Percentiles rank a stretch among this genome's conserved stretches.
phyloP scores from a whole-genome alignment of 352 stramenopile genomes.

The Phytopythium boreale region DNA sequence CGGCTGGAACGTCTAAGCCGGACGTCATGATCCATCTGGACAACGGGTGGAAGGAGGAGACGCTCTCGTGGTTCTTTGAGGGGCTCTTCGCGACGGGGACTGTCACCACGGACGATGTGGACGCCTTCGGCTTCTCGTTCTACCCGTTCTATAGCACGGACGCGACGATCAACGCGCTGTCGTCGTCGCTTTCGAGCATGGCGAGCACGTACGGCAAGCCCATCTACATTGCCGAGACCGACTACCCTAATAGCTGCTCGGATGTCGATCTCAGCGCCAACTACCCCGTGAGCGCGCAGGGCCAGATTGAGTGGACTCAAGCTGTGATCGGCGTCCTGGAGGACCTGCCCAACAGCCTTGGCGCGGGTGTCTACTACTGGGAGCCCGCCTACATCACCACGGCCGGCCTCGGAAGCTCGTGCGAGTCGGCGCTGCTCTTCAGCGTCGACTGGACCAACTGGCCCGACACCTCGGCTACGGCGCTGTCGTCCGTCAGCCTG shows the following conservation, averaged over 20 bases:
- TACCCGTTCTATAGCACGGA: slow-evolving; percentile 28
- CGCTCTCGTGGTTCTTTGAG: slow-evolving; percentile 28
- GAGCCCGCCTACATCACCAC: slow-evolving; percentile 27
- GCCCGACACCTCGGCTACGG: slow-evolving; percentile 19
- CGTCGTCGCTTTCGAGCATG: slow-evolving; percentile 19
- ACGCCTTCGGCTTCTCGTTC: slow-evolving; percentile 30
- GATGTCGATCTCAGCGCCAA: slow-evolving; percentile 22
- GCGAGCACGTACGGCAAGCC: slow-evolving; percentile 29
- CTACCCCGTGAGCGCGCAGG: slow-evolving; percentile 17
- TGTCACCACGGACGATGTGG: slow-evolving; percentile 21
- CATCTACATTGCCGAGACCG: slow-evolving; percentile 30
- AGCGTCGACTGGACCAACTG: slow-evolving; percentile 26
- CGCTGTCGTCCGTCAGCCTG: slow-evolving; percentile 23
- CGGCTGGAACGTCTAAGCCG: slow-evolving; percentile 16
- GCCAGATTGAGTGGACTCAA: slow-evolving; percentile 24
- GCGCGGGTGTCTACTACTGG: slow-evolving; percentile 34
- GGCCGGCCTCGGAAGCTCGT: slow-evolving; percentile 22
- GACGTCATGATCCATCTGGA: slow-evolving; percentile 34
- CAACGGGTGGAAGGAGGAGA: slow-evolving; percentile 30
- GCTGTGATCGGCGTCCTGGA: slow-evolving; percentile 23
- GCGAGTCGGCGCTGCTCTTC: slow-evolving; percentile 27
- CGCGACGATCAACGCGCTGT: slow-evolving; percentile 23
- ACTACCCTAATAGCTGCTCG: slow-evolving; percentile 26
- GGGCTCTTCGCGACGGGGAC: slow-evolving; percentile 23
- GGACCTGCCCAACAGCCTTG: slow-evolving; percentile 17